Evolutionary conservation across 331 rosid genomes (phyloP).

Genomic region (Stylosanthes scabra): DNA sequence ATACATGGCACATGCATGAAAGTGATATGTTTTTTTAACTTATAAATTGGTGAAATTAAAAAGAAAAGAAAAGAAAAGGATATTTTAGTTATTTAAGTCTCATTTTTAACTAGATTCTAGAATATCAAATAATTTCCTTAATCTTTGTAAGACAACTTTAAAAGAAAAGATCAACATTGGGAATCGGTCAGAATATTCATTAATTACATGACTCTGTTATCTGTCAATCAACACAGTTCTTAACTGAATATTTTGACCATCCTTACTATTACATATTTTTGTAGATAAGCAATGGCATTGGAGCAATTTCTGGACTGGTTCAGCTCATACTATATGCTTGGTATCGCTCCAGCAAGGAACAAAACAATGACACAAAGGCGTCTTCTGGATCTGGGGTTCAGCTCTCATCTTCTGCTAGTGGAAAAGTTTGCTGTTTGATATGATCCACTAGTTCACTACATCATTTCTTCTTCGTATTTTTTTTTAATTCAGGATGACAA

Average conservation of each 20-base stretch:
- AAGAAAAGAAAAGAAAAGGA: too few species aligned
- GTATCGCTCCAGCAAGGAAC: slow-evolving; percentile 37
- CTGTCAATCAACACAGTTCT: not conserved
- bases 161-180: too few species aligned
- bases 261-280: not conserved
- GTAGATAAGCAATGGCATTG: slow-evolving; percentile 77
- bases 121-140: too few species aligned
- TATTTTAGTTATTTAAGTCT: too few species aligned
- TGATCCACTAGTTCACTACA: not conserved
- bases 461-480: not conserved
- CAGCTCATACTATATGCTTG: slow-evolving; percentile 63
- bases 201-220: not conserved
- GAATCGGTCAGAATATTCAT: too few species aligned
- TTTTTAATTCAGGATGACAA: too few species aligned
- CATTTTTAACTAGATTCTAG: too few species aligned
- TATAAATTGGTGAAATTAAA: too few species aligned
- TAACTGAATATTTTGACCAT: too few species aligned
- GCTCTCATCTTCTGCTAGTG: slow-evolving; percentile 37
- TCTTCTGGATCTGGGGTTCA: slow-evolving; percentile 39
- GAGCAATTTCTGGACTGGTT: slow-evolving; percentile 62
- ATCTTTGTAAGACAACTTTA: too few species aligned
- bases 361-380: slow-evolving; percentile 24
- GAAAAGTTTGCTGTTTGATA: slow-evolving; percentile 8
- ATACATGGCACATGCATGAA: too few species aligned
- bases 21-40: too few species aligned